phyloP scores from a whole-genome alignment of 345 rosid species.

The Geranium rotundifolium region DNA sequence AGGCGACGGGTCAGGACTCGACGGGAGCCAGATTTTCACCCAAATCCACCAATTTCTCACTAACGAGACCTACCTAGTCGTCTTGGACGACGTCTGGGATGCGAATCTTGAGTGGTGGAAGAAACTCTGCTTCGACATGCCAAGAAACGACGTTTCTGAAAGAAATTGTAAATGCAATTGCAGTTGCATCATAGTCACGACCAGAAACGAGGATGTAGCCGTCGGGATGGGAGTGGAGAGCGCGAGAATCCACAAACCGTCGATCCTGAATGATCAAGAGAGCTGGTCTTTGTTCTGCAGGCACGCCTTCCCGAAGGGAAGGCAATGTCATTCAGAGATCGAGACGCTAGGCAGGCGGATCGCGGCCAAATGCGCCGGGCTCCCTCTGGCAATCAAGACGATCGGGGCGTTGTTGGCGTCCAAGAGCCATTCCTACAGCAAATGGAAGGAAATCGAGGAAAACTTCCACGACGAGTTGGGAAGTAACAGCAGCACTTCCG shows the following conservation, averaged over 20 bases:
- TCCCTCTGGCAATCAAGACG: constrained; percentile 10
- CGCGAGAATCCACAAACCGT: not conserved
- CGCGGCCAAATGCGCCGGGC: not conserved
- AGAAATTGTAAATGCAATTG: not conserved
- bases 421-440: constrained; percentile 3
- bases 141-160: not conserved
- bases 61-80: constrained; percentile 12
- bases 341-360: constrained; percentile 1
- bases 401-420: constrained; percentile 16
- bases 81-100: constrained; percentile 15
- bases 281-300: constrained; percentile 3
- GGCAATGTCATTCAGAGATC: not conserved
- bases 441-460: constrained; percentile 12
- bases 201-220: constrained; percentile 2
- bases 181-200: constrained; percentile 7
- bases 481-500: not conserved
- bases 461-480: constrained; percentile 9
- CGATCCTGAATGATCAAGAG: not conserved
- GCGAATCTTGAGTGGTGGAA: constrained; percentile 1
- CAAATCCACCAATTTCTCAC: constrained; percentile 16
- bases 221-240: constrained; percentile 6
- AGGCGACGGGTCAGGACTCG: constrained; percentile 10
- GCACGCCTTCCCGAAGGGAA: not conserved
- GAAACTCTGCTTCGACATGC: not conserved
- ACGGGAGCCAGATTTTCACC: constrained; percentile 14